phyloP scores from a whole-genome alignment of 108 stramenopile genomes.

The Epithemia pelagica region DNA sequence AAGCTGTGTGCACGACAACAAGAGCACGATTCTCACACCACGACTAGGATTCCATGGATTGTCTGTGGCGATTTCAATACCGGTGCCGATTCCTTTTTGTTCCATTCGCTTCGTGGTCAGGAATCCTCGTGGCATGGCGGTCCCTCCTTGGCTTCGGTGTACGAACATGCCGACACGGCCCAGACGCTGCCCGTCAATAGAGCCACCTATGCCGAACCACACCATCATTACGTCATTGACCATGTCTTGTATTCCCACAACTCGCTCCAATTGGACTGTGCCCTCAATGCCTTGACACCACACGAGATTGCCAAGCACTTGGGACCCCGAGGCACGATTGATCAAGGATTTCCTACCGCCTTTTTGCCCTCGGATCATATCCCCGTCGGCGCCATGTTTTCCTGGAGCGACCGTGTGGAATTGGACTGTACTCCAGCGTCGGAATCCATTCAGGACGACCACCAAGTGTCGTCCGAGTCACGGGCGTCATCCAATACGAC shows the following conservation, averaged over 20 bases:
- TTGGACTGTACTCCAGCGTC: no score
- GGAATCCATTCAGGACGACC: no score
- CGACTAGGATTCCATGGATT: neutral
- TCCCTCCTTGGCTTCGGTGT: constrained; percentile 7
- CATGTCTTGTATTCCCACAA: constrained; percentile 10
- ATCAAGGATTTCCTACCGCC: constrained; percentile 1
- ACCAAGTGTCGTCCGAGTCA: no score
- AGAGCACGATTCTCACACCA: no score
- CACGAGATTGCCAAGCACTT: neutral
- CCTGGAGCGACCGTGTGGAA: neutral
- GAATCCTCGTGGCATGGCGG: constrained; percentile 8
- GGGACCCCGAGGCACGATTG: neutral
- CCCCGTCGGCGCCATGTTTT: constrained; percentile 13
- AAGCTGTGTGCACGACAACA: neutral
- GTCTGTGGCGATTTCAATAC: constrained; percentile 10
- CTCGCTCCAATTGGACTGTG: neutral
- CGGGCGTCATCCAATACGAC: no score
- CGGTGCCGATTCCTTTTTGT: neutral
- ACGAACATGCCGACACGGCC: constrained; percentile 13
- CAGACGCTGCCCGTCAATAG: neutral
- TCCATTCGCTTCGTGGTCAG: constrained; percentile 2
- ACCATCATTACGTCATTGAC: constrained; percentile 7
- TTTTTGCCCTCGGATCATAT: constrained; percentile 16
- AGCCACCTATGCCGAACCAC: constrained; percentile 5
- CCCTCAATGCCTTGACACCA: constrained; percentile 3